Evolutionary conservation across 116 monocot species (phyloP), one percentile per base, ranked within the genome.

Genomic region (Iris pallida): DNA sequence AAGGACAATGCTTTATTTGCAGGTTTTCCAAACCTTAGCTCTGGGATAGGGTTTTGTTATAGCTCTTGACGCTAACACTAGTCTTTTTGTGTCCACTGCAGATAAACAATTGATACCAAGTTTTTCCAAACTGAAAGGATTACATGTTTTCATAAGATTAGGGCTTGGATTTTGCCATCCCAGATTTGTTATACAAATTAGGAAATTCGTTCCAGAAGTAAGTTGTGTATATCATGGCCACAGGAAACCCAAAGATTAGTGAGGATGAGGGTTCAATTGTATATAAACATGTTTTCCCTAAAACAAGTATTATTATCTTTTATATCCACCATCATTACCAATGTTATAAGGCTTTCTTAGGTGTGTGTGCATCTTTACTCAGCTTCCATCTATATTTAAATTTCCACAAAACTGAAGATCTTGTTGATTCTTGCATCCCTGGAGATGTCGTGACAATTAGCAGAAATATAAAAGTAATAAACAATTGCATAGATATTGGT

Each of bases 381-480:
- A 47, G 13, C 66, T 55, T 16, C 20, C 53, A 66, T 13, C 20
- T 62, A 40, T 14, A 16, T 10, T 68, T 52, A 47, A 42, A 52
- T 42, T 42, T 73, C 8, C 53, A 71, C 20, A 8, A 63, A n/a
- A 82, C 80, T 63, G 82, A 81, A 64, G 93, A 94, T 75, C 86
- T 94, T 73, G 93, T 94, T 66, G 93, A 94, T 80, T 89, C 81
- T 57, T 94, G 93, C 82, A 90, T 94, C 44, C 93, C 93, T 77
- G 93, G 93, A 59, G 93, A 94, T 63, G 62, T 85, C 67, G 84
- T 94, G 55, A 94, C 90, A 14, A 85, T 90, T 43, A 83, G 77
- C 59, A 90, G 93, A 47, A 83, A 87, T 45, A 79, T 85, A 43
- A 94, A 94, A 90, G 90, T 94, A 65, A 84, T 93, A 16, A 94